Evolutionary conservation across 1,139 yeast species (phyloP).

Genomic region (Yamadazyma triangularis): DNA sequence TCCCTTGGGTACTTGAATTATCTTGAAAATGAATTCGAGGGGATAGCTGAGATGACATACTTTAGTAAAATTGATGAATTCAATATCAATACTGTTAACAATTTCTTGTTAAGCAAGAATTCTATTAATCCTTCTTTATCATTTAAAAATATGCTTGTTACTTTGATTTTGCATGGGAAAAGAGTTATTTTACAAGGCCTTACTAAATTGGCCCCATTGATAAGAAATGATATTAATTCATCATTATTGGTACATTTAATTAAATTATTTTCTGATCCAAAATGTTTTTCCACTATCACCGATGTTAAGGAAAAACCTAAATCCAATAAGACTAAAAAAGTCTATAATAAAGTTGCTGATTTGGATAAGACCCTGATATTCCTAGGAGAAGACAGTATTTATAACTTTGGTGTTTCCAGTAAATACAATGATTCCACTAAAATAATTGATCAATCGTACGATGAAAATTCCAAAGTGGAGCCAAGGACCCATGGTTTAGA

Average conservation of each 20-base stretch:
- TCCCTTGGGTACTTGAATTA: conserved; percentile 40
- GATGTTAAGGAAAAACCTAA: conserved; percentile 19
- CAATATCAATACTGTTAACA: conserved; percentile 27
- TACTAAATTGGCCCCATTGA: conserved; percentile 23
- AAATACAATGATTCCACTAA: conserved; percentile 19
- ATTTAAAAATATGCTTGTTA: conserved; percentile 24
- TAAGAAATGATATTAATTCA: conserved; percentile 37
- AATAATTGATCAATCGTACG: conserved; percentile 22
- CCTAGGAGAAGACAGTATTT: conserved; percentile 31
- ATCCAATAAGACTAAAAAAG: conserved; percentile 15
- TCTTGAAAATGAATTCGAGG: conserved; percentile 37
- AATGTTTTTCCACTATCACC: conserved; percentile 19
- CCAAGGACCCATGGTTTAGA: conserved; percentile 3
- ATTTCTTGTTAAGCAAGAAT: conserved; percentile 26
- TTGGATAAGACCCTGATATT: conserved; percentile 17
- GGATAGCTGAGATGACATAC: conserved; percentile 31
- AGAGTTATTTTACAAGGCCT: conserved; percentile 32
- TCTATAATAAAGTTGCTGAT: conserved; percentile 18
- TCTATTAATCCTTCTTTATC: conserved; percentile 19
- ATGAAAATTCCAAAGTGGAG: conserved; percentile 11
- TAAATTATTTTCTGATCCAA: conserved; percentile 37
- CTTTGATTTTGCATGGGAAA: conserved; percentile 32
- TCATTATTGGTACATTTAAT: conserved; percentile 38
- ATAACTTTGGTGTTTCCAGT: conserved; percentile 39
- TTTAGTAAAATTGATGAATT: conserved; percentile 28